Conservation (phyloP, 2,329 filamentous ascomycete species). For the Exophiala sp. region DNA sequence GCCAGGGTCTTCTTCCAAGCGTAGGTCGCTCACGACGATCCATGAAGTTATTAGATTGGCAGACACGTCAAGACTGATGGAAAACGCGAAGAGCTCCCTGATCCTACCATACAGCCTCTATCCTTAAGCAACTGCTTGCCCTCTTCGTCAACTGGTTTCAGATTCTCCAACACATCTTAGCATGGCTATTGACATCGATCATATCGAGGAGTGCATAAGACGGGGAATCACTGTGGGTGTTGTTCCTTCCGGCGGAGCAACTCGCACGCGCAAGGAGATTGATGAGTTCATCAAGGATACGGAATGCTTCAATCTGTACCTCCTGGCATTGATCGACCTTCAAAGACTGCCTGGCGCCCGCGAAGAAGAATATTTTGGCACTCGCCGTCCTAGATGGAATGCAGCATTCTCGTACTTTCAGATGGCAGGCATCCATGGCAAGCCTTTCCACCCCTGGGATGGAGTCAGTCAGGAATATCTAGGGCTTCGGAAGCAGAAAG, state of each 20-base stretch:
- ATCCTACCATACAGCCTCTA: not conserved
- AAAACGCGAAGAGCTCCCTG: not conserved
- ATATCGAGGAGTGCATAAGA: not conserved
- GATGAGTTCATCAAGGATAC: not conserved
- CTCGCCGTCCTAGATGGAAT: slow-evolving; percentile 44
- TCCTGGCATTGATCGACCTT: slow-evolving; percentile 71
- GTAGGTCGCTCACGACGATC: not conserved
- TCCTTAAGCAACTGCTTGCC: not conserved
- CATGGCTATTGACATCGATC: not conserved
- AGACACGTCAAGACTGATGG: not conserved
- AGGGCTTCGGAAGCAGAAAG: not conserved
- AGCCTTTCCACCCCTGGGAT: slow-evolving; percentile 61
- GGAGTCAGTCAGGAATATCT: slow-evolving; percentile 32
- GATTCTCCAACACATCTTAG: not conserved
- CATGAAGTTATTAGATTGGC: not conserved
- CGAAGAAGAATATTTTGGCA: not conserved
- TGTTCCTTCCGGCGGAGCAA: not conserved
- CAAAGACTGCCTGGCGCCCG: slow-evolving; percentile 38
- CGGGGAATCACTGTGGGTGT: not conserved
- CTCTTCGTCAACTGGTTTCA: not conserved
- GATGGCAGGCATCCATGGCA: slow-evolving; percentile 76
- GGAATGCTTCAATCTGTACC: slow-evolving; percentile 63
- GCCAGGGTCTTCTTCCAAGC: not conserved
- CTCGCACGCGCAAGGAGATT: not conserved
- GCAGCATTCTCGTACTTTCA: slow-evolving; percentile 73